phyloP scores from a whole-genome alignment of 257 asterid genomes.

The Gentiana straminea region DNA sequence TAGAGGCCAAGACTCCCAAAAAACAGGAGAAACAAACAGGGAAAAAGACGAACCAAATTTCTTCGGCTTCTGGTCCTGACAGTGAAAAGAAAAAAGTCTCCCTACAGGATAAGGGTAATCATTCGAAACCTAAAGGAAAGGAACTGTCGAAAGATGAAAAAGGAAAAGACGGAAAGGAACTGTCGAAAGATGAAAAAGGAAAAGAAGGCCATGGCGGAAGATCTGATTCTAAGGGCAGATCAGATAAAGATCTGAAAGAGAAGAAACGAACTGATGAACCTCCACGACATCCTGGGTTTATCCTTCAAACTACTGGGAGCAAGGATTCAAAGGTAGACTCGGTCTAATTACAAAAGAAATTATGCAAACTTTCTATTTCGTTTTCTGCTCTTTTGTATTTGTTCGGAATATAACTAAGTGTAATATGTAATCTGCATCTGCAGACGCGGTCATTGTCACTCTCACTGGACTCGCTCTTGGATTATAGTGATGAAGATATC shows the following conservation, averaged over 20 bases:
- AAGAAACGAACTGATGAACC: slow-evolving; percentile 54
- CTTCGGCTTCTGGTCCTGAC: slow-evolving; percentile 30
- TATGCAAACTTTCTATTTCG: too few species aligned
- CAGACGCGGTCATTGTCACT: slow-evolving; percentile 80
- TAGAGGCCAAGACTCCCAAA: slow-evolving; percentile 10
- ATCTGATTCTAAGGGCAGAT: slow-evolving; percentile 33
- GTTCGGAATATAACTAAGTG: neutral
- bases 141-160: slow-evolving; percentile 35
- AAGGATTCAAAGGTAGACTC: slow-evolving; percentile 64
- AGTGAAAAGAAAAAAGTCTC: slow-evolving; percentile 19
- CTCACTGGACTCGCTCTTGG: slow-evolving; percentile 90
- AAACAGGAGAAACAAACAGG: slow-evolving; percentile 34
- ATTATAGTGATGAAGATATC: slow-evolving; percentile 65
- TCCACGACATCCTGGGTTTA: slow-evolving; percentile 84
- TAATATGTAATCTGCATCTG: slow-evolving; percentile 9
- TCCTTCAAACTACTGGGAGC: slow-evolving; percentile 66
- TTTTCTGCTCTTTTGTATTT: slow-evolving; percentile 1
- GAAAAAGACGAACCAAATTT: slow-evolving; percentile 27
- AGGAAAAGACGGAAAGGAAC: slow-evolving; percentile 41
- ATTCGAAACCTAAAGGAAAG: slow-evolving; percentile 28
- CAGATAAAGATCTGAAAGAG: slow-evolving; percentile 36
- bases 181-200: slow-evolving; percentile 35
- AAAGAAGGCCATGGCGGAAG: slow-evolving; percentile 28
- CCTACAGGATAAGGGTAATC: slow-evolving; percentile 27
- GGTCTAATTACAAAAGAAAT: neutral